phyloP scores from a whole-genome alignment of 768 basidiomycete genomes.

The Mycena chlorophos region DNA sequence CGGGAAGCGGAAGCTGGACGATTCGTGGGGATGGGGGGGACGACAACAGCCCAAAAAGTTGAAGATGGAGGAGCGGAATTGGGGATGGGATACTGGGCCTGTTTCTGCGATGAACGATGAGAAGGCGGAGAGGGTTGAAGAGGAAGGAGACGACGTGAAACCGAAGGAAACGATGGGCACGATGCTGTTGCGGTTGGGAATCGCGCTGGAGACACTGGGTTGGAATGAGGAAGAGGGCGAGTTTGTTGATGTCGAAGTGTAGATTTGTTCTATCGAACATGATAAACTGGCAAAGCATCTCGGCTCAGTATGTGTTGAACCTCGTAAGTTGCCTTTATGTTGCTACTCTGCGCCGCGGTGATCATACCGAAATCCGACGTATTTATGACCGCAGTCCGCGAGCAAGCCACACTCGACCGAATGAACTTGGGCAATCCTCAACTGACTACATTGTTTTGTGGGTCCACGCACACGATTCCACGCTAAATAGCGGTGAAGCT shows the following conservation, averaged over 20 bases:
- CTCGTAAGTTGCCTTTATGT: too few species aligned
- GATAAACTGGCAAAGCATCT: too few species aligned
- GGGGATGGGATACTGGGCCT: conserved; percentile 45
- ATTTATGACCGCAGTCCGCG: too few species aligned
- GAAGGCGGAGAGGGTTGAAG: conserved; percentile 23
- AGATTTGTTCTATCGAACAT: too few species aligned
- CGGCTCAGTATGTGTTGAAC: too few species aligned
- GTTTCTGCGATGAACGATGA: conserved; percentile 15
- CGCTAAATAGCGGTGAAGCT: neutral
- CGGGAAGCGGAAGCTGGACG: conserved; percentile 34
- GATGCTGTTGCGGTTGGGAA: conserved; percentile 61
- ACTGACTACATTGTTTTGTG: too few species aligned
- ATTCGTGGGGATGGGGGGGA: conserved; percentile 47
- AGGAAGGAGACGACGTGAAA: conserved; percentile 33
- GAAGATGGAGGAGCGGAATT: neutral
- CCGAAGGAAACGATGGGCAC: conserved; percentile 49
- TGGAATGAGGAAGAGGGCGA: conserved; percentile 73
- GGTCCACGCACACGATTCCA: neutral
- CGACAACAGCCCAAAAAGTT: conserved; percentile 27
- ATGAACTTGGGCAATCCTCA: neutral
- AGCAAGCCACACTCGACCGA: too few species aligned
- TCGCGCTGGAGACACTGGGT: conserved; percentile 65
- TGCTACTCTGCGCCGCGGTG: too few species aligned
- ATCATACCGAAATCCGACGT: too few species aligned
- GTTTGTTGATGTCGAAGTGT: conserved; percentile 53